These are phyloP conservation scores for Mediolabrus comicus DNA, from an alignment of 108 stramenopile genomes.

Conservation along the genomic window DNA sequence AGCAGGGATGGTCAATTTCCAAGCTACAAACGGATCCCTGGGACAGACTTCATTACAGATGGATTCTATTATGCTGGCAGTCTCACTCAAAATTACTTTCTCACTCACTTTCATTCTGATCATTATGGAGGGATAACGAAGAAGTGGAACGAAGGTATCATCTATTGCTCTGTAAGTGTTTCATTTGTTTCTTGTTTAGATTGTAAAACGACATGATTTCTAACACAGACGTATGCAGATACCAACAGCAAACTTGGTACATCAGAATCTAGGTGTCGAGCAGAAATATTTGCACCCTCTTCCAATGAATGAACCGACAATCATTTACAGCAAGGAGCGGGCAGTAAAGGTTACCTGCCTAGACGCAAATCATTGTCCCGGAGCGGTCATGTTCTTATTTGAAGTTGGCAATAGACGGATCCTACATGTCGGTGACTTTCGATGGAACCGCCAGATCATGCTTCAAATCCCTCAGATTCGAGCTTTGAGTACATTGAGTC, in stretches of 20 bases:
- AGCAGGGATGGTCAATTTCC: slow-evolving; percentile 54
- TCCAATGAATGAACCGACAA: slow-evolving; percentile 62
- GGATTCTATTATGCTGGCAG: slow-evolving; percentile 37
- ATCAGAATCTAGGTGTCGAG: slow-evolving; percentile 52
- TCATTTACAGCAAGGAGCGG: slow-evolving; percentile 45
- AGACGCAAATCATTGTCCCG: slow-evolving; percentile 82
- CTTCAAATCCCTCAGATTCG: slow-evolving; percentile 40
- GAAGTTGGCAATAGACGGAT: slow-evolving; percentile 62
- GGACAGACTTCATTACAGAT: slow-evolving; percentile 83
- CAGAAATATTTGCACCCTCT: slow-evolving; percentile 63
- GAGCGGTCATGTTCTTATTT: slow-evolving; percentile 91
- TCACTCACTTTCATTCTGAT: slow-evolving; percentile 80
- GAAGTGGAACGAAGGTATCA: slow-evolving; percentile 70
- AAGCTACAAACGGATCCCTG: slow-evolving; percentile 72
- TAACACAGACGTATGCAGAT: neutral
- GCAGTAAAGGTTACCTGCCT: slow-evolving; percentile 61
- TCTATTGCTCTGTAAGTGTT: slow-evolving; percentile 44
- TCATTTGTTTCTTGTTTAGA: neutral
- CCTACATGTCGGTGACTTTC: slow-evolving; percentile 73
- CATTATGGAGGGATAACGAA: slow-evolving; percentile 64
- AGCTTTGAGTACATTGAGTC: slow-evolving; percentile 32
- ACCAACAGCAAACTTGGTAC: slow-evolving; percentile 35
- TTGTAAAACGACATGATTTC: neutral
- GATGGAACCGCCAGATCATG: slow-evolving; percentile 49
- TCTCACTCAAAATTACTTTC: slow-evolving; percentile 77